Evolutionary conservation across 495 filamentous ascomycete genomes (phyloP).

Genomic region (Hypoxylon crocopeplum): DNA sequence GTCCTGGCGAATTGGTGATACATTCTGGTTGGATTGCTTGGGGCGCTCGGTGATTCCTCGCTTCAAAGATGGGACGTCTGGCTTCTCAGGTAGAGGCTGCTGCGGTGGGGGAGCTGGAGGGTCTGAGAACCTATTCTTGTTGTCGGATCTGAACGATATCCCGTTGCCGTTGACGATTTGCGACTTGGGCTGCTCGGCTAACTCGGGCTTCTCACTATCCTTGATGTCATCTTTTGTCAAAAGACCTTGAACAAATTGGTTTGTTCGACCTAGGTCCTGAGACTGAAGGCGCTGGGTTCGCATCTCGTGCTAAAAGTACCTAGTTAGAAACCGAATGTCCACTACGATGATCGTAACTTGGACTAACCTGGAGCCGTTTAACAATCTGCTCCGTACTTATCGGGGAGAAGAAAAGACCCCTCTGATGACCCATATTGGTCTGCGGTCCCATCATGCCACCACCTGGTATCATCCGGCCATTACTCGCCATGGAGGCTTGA

Average conservation of each 20-base stretch:
- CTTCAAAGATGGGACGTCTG: conserved; percentile 73
- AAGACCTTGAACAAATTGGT: conserved; percentile 78
- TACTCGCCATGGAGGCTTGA: conserved; percentile 69
- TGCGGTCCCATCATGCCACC: conserved; percentile 61
- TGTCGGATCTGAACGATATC: conserved; percentile 58
- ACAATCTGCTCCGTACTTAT: conserved; percentile 95
- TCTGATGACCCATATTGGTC: conserved; percentile 50
- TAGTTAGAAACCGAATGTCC: conserved; percentile 12
- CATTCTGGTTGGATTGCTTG: conserved; percentile 57
- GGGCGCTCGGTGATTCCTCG: conserved; percentile 77
- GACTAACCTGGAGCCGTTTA: conserved; percentile 86
- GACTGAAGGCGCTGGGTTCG: conserved; percentile 85
- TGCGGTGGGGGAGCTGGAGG: conserved; percentile 91
- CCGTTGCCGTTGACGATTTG: conserved; percentile 51
- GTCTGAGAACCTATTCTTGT: conserved; percentile 79
- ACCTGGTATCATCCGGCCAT: conserved; percentile 57
- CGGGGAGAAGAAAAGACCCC: conserved; percentile 78
- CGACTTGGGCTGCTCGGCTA: conserved; percentile 50
- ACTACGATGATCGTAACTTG: conserved; percentile 1
- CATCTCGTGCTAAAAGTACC: conserved; percentile 72
- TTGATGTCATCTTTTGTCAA: conserved; percentile 75
- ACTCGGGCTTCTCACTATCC: conserved; percentile 60
- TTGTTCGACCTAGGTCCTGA: conserved; percentile 80
- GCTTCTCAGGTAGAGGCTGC: conserved; percentile 89
- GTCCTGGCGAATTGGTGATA: conserved; percentile 69